A percentile compares a stretch with the other conserved stretches of the same genome.
Conservation (phyloP, 352 stramenopile genomes). For the Phytophthora litchii region DNA sequence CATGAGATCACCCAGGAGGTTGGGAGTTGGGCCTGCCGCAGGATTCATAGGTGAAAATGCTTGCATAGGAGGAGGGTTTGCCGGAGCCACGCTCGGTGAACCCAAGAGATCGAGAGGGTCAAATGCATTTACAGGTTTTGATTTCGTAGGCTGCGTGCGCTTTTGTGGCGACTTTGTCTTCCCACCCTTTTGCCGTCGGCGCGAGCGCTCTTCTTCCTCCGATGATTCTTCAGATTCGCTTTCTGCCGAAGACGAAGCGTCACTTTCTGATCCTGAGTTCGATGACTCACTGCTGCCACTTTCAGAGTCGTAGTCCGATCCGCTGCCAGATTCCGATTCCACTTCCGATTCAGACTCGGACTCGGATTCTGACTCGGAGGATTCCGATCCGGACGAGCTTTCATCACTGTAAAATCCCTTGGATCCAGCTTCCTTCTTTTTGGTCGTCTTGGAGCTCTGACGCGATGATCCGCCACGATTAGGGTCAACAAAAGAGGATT, state of each 20-base stretch:
- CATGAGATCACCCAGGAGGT: constrained; percentile 65
- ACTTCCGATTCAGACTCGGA: constrained; percentile 52
- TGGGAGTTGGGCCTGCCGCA: constrained; percentile 13
- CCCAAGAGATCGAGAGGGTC: constrained; percentile 58
- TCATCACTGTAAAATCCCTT: constrained; percentile 81
- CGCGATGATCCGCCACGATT: constrained; percentile 31
- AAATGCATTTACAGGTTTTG: constrained; percentile 47
- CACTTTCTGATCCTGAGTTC: constrained; percentile 50
- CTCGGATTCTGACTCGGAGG: constrained; percentile 34
- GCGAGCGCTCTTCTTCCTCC: constrained; percentile 47
- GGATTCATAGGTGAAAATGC: constrained; percentile 15
- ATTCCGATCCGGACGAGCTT: constrained; percentile 45
- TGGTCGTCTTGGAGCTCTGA: constrained; percentile 25
- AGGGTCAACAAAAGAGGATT: constrained; percentile 53
- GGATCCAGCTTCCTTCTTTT: constrained; percentile 38
- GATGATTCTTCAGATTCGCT: constrained; percentile 58
- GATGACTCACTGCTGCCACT: constrained; percentile 47
- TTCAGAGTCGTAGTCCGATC: constrained; percentile 48
- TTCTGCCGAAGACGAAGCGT: constrained; percentile 47
- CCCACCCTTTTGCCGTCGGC: constrained; percentile 38
- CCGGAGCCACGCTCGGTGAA: constrained; percentile 18
- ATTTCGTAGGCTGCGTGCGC: constrained; percentile 33
- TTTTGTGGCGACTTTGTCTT: constrained; percentile 51
- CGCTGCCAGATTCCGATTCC: constrained; percentile 36
- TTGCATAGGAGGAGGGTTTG: constrained; percentile 23